phyloP scores from a whole-genome alignment of 371 early-diverging fungal genomes.

The Pancytospora epiphaga region DNA sequence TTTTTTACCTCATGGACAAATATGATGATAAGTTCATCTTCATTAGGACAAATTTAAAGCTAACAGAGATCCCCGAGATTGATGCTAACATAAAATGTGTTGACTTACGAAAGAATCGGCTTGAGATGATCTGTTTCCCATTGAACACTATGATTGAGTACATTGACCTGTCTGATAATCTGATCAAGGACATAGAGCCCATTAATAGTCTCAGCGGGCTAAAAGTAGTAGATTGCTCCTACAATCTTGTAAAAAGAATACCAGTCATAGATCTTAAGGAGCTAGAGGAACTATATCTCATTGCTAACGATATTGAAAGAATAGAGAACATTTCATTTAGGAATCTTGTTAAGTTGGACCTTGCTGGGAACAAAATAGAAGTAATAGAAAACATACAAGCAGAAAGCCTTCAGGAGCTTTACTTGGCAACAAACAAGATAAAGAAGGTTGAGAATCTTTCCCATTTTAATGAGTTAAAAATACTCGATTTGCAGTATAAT shows the following conservation, averaged over 20 bases:
- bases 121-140: constrained; percentile 24
- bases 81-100: not conserved
- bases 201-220: constrained; percentile 37
- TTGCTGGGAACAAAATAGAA: constrained; percentile 47
- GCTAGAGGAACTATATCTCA: constrained; percentile 50
- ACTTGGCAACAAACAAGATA: constrained; percentile 47
- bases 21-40: not conserved
- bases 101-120: constrained; percentile 31
- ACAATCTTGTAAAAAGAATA: constrained; percentile 38
- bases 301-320: constrained; percentile 47
- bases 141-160: constrained; percentile 15
- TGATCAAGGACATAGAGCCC: constrained; percentile 27
- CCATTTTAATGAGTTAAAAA: constrained; percentile 23
- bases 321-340: constrained; percentile 5
- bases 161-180: constrained; percentile 54
- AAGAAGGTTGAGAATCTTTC: constrained; percentile 28
- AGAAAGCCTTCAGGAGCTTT: constrained; percentile 35
- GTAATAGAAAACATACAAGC: constrained; percentile 30
- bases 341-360: constrained; percentile 42
- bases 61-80: constrained; percentile 22
- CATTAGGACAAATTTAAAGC: not conserved
- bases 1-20: not conserved
- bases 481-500: constrained; percentile 51
- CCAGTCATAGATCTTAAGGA: not conserved
- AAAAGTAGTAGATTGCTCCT: constrained; percentile 45